These are phyloP conservation scores for Colletotrichum sp. DNA, from an alignment of 2,329 filamentous ascomycete genomes.

Conservation along the genomic window DNA sequence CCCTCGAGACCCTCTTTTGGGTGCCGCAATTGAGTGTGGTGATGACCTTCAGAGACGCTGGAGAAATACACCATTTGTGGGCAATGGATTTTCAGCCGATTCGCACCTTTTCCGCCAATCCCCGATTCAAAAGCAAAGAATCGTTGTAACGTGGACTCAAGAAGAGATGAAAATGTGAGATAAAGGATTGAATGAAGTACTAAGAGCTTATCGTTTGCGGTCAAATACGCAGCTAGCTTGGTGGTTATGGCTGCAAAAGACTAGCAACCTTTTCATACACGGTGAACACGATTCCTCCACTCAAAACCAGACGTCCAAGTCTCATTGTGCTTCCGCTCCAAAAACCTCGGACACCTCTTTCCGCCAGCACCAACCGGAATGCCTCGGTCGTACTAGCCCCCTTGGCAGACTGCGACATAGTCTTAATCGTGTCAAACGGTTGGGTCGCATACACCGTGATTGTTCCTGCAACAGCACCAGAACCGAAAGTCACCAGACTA, in stretches of 20 bases:
- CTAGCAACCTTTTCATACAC: slow-evolving; percentile 63
- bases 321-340: slow-evolving; percentile 75
- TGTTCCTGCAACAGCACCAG: slow-evolving; percentile 64
- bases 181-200: background rate
- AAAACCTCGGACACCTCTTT: slow-evolving; percentile 64
- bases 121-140: accelerated
- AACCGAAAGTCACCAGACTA: slow-evolving; percentile 58
- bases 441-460: slow-evolving; percentile 66
- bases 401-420: slow-evolving; percentile 62
- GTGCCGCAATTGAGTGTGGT: background rate
- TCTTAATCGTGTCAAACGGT: slow-evolving; percentile 70
- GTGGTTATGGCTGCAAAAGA: slow-evolving; percentile 34
- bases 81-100: background rate
- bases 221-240: background rate
- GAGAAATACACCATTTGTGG: no score
- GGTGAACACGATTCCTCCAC: slow-evolving; percentile 71
- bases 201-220: accelerated
- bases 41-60: accelerated
- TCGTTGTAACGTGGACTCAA: accelerated
- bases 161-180: background rate
- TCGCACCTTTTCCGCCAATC: background rate
- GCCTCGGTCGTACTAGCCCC: slow-evolving; percentile 64
- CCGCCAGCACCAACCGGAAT: slow-evolving; percentile 55
- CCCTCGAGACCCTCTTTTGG: background rate
- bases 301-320: slow-evolving; percentile 66